Percentiles rank a stretch among this genome's conserved stretches.
phyloP scores from a whole-genome alignment of 2,329 filamentous ascomycete species.

The Monosporascus sp. region DNA sequence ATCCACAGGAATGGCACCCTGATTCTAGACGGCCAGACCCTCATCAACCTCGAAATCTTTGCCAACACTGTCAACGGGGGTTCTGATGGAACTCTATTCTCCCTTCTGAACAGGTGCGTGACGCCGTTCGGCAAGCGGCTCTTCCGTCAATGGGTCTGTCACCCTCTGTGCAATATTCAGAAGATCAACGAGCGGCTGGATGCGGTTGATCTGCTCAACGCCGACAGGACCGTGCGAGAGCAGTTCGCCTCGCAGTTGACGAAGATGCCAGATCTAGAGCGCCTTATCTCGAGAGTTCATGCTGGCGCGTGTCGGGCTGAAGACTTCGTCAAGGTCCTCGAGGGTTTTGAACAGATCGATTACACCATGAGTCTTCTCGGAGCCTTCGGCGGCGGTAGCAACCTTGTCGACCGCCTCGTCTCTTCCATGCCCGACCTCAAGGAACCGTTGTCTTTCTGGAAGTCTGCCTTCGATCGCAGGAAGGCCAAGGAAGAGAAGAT shows the following conservation, averaged over 20 bases:
- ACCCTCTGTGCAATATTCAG: conserved; percentile 78
- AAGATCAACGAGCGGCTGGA: conserved; percentile 90
- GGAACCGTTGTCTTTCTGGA: conserved; percentile 75
- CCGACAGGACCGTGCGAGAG: conserved; percentile 73
- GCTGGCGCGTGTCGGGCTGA: conserved; percentile 84
- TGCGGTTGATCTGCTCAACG: conserved; percentile 88
- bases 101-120: conserved; percentile 85
- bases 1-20: conserved; percentile 87
- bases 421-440: conserved; percentile 79
- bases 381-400: conserved; percentile 69
- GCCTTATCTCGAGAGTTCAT: conserved; percentile 90
- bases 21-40: conserved; percentile 88
- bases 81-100: conserved; percentile 80
- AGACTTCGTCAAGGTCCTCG: conserved; percentile 88
- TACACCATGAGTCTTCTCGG: conserved; percentile 81
- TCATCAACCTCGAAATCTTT: conserved; percentile 98
- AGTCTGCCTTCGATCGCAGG: conserved; percentile 79
- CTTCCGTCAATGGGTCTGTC: conserved; percentile 95
- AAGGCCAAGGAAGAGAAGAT: conserved; percentile 75
- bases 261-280: conserved; percentile 90
- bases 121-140: conserved; percentile 96
- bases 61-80: conserved; percentile 87
- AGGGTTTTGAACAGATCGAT: conserved; percentile 97
- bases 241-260: conserved; percentile 83
- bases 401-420: conserved; percentile 79